Base-by-base conservation (phyloP, 176 grass and related monocot genomes). In the Pontederia paniculata region DNA sequence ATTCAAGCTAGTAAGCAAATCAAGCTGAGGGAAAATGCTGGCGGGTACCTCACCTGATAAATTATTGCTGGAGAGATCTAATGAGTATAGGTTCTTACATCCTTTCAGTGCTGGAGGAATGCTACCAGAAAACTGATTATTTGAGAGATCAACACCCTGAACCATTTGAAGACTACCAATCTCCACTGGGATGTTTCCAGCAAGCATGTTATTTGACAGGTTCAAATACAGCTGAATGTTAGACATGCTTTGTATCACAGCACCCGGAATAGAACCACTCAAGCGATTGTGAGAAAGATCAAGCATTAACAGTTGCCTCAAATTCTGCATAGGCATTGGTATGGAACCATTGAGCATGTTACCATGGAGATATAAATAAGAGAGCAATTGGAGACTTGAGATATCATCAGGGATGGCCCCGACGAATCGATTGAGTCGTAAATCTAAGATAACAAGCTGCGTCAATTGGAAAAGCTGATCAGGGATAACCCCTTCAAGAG, bases 231-330 rank as follows among this genome's bases (percentile, higher is more conserved):
- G 60, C 70, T 96, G 90, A 67, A 89, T 19, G 44, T 62, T 65
- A 44, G 67, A 67, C 63, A 95, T 42, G 23, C 75, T 78, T 15
- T 59, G 58, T 41, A 89, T 62, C 60, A 78, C 74, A 9, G 49
- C 64, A 63, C 76, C 74, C 8, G 85, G 79, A 61, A 89, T 78
- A 8, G 25, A 48, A 20, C 82, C 85, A 15, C 71, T 47, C 67
- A 96, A 52, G 17, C 46, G 69, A 75, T 95, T 96, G 71, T 81
- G 64, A 5, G 90, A 89, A 64, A 96, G 63, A 71, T 96, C 85
- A 16, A 96, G 48, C 28, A 17, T 66, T 22, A 96, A 72, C 9
- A 96, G 79, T n/a, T 71, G 67, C 17, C 46, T 44, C 3, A 83
- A 73, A 31, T 57, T 65, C 15, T 67, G 63, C 67, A 96, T 22